Base-by-base conservation (phyloP, 2,329 filamentous ascomycete species). In the Talaromyces sp. region DNA sequence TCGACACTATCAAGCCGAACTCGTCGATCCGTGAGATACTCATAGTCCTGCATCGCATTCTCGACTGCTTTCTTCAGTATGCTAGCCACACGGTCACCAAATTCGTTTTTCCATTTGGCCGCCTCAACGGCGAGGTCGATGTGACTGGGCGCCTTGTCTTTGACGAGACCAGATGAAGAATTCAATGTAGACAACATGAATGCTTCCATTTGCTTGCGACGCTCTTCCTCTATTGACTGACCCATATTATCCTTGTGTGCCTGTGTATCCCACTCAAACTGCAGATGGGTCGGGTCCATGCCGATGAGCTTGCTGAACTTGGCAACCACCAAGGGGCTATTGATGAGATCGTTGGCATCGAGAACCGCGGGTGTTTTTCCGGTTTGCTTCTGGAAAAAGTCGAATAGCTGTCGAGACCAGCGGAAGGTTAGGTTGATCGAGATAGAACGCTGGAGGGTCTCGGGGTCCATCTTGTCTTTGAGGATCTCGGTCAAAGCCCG, bases 271-370 rank as follows among this genome's bases (percentile, higher is more conserved):
- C 76, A 77, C 55, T 69, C 64, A 59, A 73, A 75, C 21, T 67
- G 63, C 41, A 75, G 49, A 52, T 63, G 65, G 6, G 55, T 61
- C 17, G 67, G 59, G 58, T 78, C 71, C n/a, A 78, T 60, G 0
- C 75, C 75, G 0, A 69, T 64, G 17, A 67, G 60, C 21, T 69
- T 64, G 56, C 68, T 70, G 53, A 70, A 68, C 51, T 68, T 59
- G 14, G 60, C 50, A 3, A 76, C 66, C n/a, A 72, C 64, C n/a
- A 64, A 59, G 0, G 71, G 71, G 19, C 65, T 62, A 46, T 70
- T 69, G 52, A 77, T 77, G 5, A 77, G 63, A 60, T 77, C 75
- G 58, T 76, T 70, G 7, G 75, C 74, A 57, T 78, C 76, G 0
- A 76, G 58, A 2, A 78, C 63, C 4, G 74, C 65, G 0, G 73